Evolutionary conservation across 2,329 filamentous ascomycete species (phyloP).

Genomic region (Coniella vitis): DNA sequence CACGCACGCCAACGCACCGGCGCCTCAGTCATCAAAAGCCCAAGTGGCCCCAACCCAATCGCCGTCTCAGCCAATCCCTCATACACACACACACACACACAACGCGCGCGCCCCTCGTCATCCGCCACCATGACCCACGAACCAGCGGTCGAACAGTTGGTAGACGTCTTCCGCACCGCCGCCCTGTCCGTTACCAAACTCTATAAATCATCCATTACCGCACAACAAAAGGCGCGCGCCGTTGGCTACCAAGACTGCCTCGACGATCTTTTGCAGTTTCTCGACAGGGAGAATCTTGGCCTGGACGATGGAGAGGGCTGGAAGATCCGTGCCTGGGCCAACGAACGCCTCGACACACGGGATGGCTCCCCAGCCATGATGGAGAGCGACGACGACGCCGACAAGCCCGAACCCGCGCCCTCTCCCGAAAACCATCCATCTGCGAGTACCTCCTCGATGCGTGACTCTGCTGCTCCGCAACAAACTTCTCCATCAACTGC

Average conservation of each 20-base stretch:
- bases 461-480: not conserved
- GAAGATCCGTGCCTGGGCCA: conserved; percentile 57
- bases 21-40: too few relatives aligned
- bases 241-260: conserved; percentile 92
- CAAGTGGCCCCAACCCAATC: too few relatives aligned
- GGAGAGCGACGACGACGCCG: conserved; percentile 52
- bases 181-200: conserved; percentile 92
- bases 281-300: conserved; percentile 77
- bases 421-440: conserved; percentile 52
- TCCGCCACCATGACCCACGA: conserved; percentile 32
- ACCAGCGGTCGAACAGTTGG: conserved; percentile 54
- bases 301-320: conserved; percentile 71
- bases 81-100: too few relatives aligned
- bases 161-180: conserved; percentile 86
- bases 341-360: conserved; percentile 60
- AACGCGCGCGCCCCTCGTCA: conserved; percentile 8
- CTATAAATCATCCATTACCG: conserved; percentile 82
- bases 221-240: conserved; percentile 65
- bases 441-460: conserved; percentile 33
- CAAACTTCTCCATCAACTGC: not conserved
- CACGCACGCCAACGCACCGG: too few relatives aligned
- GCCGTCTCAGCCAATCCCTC: too few relatives aligned
- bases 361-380: conserved; percentile 38
- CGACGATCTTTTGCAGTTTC: conserved; percentile 77
- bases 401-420: conserved; percentile 53